Evolutionary conservation across 2,329 filamentous ascomycete genomes (phyloP), one percentile per base, ranked within the genome.

Genomic region (Colletotrichum salicis): DNA sequence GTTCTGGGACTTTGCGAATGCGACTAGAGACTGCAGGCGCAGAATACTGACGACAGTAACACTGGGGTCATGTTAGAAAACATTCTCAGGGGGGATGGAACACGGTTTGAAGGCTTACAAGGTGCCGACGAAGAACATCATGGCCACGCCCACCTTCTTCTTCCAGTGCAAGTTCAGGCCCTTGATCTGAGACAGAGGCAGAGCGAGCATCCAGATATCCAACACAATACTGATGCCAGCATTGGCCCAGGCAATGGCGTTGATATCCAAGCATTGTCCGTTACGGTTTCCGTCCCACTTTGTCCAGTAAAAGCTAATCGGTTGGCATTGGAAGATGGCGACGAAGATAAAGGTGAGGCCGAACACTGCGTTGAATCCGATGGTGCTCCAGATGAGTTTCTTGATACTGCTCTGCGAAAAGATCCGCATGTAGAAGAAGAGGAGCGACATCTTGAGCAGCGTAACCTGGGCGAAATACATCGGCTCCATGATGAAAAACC

Each of bases 351-450:
- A 89, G 3, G 78, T 74, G 19, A 84, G 3, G 2, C 85, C 84
- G 64, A 82, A 85, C 1, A 83, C 10, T 5, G 77, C 51, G 56
- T 82, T 82, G 65, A 86, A 80, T 4, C 75, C 74, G 45, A 87
- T 74, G 0, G 85, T 86, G n/a, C 71, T 80, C 78, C 81, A 84
- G 6, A 88, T 79, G 13, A 86, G 58, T 6, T 78, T 79, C 15
- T 82, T 81, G 52, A 56, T 41, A 11, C 59, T 68, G 0, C 64
- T 71, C 0, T 78, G 75, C 0, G 86, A 86, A 72, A 90, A 90
- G 67, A 90, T 86, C 64, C 86, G 84, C 5, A 88, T 79, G 74
- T 89, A 90, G 77, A 90, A 89, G 75, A 86, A 82, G 1, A 90
- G 78, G 29, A 90, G 80, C 0, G 87, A 84, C 5, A 87, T 77